These are phyloP conservation scores for Borovskyia barvae DNA, from an alignment of 208 protist genomes.

Conservation along the genomic window DNA sequence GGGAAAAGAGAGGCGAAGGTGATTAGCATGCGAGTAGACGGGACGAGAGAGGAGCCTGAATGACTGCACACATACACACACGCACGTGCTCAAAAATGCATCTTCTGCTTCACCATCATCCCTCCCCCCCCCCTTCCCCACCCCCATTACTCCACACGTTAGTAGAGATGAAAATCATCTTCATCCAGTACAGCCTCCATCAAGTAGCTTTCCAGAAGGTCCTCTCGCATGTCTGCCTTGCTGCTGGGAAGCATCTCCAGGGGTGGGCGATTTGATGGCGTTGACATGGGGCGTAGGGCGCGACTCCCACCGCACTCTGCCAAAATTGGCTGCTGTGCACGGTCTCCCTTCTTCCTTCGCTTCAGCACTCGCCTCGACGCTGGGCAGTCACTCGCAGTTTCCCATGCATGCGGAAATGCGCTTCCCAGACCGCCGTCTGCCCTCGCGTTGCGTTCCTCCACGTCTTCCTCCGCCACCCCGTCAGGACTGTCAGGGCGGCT, in stretches of 20 bases:
- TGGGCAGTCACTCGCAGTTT: no score
- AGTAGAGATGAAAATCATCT: constrained; percentile 34
- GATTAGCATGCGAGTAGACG: no score
- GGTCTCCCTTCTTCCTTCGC: constrained; percentile 26
- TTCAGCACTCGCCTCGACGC: constrained; percentile 10
- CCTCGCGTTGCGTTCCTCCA: neutral
- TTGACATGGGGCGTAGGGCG: constrained; percentile 36
- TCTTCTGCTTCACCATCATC: no score
- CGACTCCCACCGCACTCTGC: constrained; percentile 49
- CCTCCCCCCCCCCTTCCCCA: no score
- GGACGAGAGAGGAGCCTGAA: no score
- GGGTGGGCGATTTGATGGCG: constrained; percentile 38
- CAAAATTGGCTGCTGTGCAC: constrained; percentile 11
- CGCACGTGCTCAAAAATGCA: no score
- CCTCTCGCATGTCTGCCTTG: constrained; percentile 50
- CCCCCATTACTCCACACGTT: no score
- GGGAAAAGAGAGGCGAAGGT: no score
- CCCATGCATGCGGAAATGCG: neutral
- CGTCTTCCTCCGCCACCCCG: constrained; percentile 4
- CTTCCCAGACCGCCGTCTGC: neutral
- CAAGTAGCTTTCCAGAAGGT: constrained; percentile 53
- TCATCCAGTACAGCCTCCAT: constrained; percentile 43
- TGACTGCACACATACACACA: no score
- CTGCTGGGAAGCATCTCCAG: constrained; percentile 55
- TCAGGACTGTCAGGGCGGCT: constrained; percentile 12